A percentile compares a stretch with the other conserved stretches of the same genome.
Conservation (phyloP, 176 grass and related monocot genomes). For the Aegilops tauschii region DNA sequence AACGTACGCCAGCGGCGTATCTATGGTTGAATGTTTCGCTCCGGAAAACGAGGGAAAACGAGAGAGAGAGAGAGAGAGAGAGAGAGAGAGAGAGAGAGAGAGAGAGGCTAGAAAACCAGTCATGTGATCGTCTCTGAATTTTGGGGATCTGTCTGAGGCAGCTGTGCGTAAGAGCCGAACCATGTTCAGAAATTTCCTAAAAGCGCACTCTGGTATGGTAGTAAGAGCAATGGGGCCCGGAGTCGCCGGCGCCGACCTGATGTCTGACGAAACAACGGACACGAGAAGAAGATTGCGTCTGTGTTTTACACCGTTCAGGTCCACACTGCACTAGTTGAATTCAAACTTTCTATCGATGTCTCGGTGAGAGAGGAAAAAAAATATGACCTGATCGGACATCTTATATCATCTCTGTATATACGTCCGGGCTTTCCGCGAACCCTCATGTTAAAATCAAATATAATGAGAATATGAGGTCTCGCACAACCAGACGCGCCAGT, state of each 20-base stretch:
- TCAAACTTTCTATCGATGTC: neutral
- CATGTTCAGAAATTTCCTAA: neutral
- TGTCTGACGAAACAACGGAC: neutral
- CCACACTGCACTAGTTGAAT: neutral
- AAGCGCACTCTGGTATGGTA: neutral
- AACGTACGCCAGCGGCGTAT: neutral
- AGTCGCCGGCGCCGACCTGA: neutral
- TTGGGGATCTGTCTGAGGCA: neutral
- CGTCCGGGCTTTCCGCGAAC: too few species aligned
- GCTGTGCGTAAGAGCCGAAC: slow-evolving; percentile 15
- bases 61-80: too few species aligned
- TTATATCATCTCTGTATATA: too few species aligned
- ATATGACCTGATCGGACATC: rapidly evolving
- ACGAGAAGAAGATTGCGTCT: neutral
- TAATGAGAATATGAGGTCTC: too few species aligned
- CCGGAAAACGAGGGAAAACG: neutral
- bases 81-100: neutral
- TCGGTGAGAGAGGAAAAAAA: too few species aligned
- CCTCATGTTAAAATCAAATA: too few species aligned
- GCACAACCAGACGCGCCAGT: too few species aligned
- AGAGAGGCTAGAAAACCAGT: neutral
- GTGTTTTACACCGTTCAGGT: neutral
- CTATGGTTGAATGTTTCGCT: slow-evolving; percentile 15
- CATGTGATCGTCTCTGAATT: slow-evolving; percentile 8
- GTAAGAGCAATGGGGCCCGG: neutral